Evolutionary conservation across 768 basidiomycete species (phyloP).

Genomic region (Mycena rosella): DNA sequence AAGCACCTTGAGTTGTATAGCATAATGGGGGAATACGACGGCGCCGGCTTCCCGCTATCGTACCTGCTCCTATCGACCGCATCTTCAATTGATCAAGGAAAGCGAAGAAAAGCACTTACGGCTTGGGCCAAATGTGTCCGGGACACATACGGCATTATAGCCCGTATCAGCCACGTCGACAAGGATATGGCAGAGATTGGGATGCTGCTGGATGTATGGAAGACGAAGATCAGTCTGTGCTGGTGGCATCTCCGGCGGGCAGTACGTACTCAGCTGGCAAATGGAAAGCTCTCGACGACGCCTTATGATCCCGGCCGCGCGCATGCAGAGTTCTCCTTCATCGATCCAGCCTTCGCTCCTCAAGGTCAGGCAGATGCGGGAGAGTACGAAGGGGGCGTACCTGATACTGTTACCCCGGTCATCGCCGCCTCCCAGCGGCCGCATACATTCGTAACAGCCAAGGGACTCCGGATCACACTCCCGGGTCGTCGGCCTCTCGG

Average conservation of each 20-base stretch:
- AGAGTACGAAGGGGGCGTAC: background rate
- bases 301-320: constrained; percentile 34
- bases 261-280: constrained; percentile 15
- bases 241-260: constrained; percentile 37
- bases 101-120: constrained; percentile 33
- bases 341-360: constrained; percentile 28
- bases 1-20: constrained; percentile 40
- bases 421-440: background rate
- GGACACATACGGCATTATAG: constrained; percentile 16
- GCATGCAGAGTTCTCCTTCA: constrained; percentile 32
- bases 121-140: constrained; percentile 10
- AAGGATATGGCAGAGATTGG: constrained; percentile 38
- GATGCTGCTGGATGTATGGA: constrained; percentile 22
- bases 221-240: constrained; percentile 35
- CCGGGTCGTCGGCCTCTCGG: too few species aligned
- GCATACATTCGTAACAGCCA: background rate
- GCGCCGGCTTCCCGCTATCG: constrained; percentile 39
- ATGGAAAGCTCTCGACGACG: constrained; percentile 35
- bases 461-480: background rate
- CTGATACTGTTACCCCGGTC: background rate
- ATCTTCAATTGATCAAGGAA: constrained; percentile 31
- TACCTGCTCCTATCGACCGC: constrained; percentile 43
- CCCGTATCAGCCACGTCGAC: constrained; percentile 27
- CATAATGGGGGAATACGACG: constrained; percentile 38
- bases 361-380: background rate